Evolutionary conservation across 306 rosid genomes (phyloP).

Genomic region (Erythrophleum fordii): DNA sequence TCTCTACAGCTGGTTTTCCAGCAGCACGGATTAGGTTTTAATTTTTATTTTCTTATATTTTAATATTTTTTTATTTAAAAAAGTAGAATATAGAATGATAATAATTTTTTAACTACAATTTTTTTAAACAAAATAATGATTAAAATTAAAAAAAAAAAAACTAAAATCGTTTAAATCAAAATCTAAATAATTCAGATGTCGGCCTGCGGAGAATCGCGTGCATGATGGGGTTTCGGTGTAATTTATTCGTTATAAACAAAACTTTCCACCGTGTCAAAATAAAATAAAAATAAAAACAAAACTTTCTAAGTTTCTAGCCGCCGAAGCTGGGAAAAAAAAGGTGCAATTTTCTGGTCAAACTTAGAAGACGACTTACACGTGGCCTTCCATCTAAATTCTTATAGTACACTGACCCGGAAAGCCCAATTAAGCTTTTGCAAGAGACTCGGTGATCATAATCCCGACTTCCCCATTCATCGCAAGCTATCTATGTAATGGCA

Average conservation of each 20-base stretch:
- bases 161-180: too few species aligned
- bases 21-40: too few species aligned
- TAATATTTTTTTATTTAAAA: too few species aligned
- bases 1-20: too few species aligned
- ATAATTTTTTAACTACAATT: too few species aligned
- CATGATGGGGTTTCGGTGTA: neutral
- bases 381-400: neutral
- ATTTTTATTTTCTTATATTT: too few species aligned
- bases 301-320: neutral
- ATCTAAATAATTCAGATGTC: too few species aligned
- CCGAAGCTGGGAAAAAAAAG: neutral
- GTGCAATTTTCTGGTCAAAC: neutral
- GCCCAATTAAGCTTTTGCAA: neutral
- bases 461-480: neutral
- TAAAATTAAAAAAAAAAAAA: too few species aligned
- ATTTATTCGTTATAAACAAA: neutral
- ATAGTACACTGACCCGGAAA: neutral
- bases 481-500: slow-evolving; percentile 3
- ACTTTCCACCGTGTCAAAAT: neutral
- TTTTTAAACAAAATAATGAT: too few species aligned
- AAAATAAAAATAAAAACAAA: neutral
- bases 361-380: neutral
- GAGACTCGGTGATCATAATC: neutral
- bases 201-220: too few species aligned
- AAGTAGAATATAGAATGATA: too few species aligned